phyloP scores from a whole-genome alignment of 2,329 filamentous ascomycete genomes.

The Fusarium torulosum region DNA sequence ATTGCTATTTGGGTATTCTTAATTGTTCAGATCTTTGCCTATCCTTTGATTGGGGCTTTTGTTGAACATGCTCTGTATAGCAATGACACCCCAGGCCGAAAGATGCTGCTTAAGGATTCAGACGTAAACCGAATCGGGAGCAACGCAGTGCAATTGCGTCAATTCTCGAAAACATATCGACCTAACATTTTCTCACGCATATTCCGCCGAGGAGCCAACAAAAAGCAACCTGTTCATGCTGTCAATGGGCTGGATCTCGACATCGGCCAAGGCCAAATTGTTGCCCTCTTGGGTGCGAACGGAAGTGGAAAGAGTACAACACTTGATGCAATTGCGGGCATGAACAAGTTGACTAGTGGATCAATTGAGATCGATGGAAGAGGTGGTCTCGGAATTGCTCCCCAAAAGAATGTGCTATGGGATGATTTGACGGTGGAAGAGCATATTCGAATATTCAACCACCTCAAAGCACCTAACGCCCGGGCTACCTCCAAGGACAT shows the following conservation, averaged over 20 bases:
- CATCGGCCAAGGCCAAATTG: constrained; percentile 82
- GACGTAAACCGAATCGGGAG: constrained; percentile 47
- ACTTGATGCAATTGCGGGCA: constrained; percentile 86
- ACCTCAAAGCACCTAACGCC: constrained; percentile 75
- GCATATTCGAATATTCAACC: constrained; percentile 86
- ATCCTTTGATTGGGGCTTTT: constrained; percentile 79
- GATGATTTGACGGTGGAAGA: constrained; percentile 87
- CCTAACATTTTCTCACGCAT: constrained; percentile 72
- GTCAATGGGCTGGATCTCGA: constrained; percentile 80
- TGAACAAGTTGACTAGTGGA: constrained; percentile 81
- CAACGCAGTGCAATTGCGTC: constrained; percentile 75
- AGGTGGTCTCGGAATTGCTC: constrained; percentile 86
- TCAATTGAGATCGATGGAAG: constrained; percentile 81
- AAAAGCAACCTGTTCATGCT: constrained; percentile 76
- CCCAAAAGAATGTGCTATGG: constrained; percentile 96
- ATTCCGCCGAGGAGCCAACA: constrained; percentile 58
- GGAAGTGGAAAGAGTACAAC: constrained; percentile 93
- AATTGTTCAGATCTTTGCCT: constrained; percentile 81
- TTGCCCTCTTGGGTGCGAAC: constrained; percentile 89
- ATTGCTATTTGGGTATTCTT: constrained; percentile 84
- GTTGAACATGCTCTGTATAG: constrained; percentile 82
- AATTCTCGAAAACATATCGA: constrained; percentile 82
- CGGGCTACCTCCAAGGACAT: constrained; percentile 70
- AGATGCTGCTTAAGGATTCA: constrained; percentile 56
- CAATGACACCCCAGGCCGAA: constrained; percentile 74